Conservation (phyloP, 352 stramenopile species). For the Phytophthora hibernalis region DNA sequence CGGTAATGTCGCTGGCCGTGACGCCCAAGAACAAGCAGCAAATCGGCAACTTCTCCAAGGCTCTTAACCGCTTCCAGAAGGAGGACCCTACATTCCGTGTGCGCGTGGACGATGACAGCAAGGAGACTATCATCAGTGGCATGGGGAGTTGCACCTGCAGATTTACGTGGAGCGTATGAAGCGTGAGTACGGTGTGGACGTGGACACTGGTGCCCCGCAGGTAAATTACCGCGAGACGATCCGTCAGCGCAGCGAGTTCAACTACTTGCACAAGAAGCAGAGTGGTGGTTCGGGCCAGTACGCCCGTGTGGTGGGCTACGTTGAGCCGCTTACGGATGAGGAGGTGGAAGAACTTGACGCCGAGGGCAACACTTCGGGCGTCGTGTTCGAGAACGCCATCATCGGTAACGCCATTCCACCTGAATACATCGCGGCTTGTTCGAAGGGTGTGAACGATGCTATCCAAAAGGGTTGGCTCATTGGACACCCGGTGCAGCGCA, state of each 20-base stretch:
- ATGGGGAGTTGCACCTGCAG: conserved; percentile 99
- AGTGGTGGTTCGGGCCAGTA: conserved; percentile 98
- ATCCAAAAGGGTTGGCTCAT: conserved; percentile 96
- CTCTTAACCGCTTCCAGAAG: conserved; percentile 96
- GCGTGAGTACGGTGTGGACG: conserved; percentile 97
- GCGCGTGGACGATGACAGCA: conserved; percentile 96
- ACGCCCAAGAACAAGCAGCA: conserved; percentile 96
- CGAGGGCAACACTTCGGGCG: conserved; percentile 46
- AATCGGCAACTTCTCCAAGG: conserved; percentile 97
- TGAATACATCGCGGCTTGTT: conserved; percentile 98
- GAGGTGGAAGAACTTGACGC: conserved; percentile 67
- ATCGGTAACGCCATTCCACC: conserved; percentile 98
- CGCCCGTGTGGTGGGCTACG: conserved; percentile 96
- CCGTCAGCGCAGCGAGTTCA: conserved; percentile 93
- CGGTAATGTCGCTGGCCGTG: conserved; percentile 98
- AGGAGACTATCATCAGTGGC: conserved; percentile 98
- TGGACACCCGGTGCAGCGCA: conserved; percentile 93
- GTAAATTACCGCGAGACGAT: conserved; percentile 99
- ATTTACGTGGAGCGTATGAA: conserved; percentile 99
- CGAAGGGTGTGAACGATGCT: conserved; percentile 98
- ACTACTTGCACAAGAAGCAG: conserved; percentile 99
- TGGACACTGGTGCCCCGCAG: conserved; percentile 91
- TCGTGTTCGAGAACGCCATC: conserved; percentile 98
- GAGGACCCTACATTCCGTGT: conserved; percentile 99
- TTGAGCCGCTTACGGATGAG: conserved; percentile 94